Base-by-base conservation (phyloP, 306 rosid species). In the Potentilla sterilis region DNA sequence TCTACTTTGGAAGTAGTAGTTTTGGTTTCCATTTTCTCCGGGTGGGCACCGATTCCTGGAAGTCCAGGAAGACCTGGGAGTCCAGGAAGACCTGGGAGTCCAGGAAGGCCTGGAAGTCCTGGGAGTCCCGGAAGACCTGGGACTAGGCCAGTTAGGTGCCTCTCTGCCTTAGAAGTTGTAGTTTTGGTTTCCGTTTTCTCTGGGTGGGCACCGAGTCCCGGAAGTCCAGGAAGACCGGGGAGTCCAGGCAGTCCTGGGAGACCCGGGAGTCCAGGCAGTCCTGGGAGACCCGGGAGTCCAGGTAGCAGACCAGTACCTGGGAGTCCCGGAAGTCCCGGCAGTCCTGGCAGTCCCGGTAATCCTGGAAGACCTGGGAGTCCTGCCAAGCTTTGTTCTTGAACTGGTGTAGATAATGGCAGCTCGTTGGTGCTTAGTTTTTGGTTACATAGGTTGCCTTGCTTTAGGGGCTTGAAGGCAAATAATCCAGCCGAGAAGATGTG, bases 401-500 rank as follows among this genome's bases (percentile, higher is more conserved):
- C 71, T 57, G 92, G 22, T 64, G 69, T 90, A 13, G 96, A 79
- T 72, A 90, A 71, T 41, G 82, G 19, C 21, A 86, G 82, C 14
- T 76, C 82, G 72, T 64, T 73, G 75, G 79, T 21, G 66, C 76
- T 63, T 32, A 80, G 80, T 24, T 89, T 90, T 57, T 87, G 81
- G 71, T 71, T 77, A 73, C 99, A 90, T 1, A 87, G 78, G n/a
- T 69, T 72, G 44, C 97, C 92, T 62, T 76, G 89, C 18, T 81
- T 77, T 3, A 46, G 44, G 4, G 99, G 99, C 78, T 87, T 89
- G 90, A 96, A 96, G 72, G 96, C 82, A 85, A 96, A 88, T 37
- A 89, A 47, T 15, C 99, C 99, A 62, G 98, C 97, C 21, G 93
- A 89, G 83, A 90, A 95, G 14, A 89, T 80, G 34, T 85, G 91